Evolutionary conservation across 164 flowering plant species (phyloP).

Genomic region (Tetracentron sinense): DNA sequence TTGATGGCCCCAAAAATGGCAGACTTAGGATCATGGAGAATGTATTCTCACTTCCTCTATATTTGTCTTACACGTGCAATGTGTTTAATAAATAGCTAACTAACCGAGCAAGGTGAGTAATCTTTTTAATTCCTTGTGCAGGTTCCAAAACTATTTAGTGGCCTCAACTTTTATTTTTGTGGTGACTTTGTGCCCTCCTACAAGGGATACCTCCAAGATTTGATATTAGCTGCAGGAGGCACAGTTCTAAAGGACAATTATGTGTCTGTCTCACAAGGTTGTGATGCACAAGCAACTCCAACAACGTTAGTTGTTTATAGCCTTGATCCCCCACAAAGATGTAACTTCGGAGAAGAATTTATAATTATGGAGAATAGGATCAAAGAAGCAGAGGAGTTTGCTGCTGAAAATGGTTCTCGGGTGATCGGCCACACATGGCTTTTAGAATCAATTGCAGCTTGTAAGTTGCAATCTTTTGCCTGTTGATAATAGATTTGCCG

Average conservation of each 20-base stretch:
- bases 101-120: no score
- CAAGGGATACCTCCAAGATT: conserved; percentile 34
- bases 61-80: background rate
- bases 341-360: conserved; percentile 14
- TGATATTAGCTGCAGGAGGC: conserved; percentile 47
- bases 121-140: conserved; percentile 28
- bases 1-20: conserved; percentile 60
- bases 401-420: conserved; percentile 24
- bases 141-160: conserved; percentile 52
- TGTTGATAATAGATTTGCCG: background rate
- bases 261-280: conserved; percentile 10
- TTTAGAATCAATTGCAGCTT: conserved; percentile 61
- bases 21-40: conserved; percentile 41
- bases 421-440: conserved; percentile 54
- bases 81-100: background rate
- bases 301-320: conserved; percentile 38
- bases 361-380: conserved; percentile 19
- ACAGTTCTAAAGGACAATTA: conserved; percentile 20
- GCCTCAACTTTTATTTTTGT: conserved; percentile 36
- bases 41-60: conserved; percentile 20
- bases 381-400: conserved; percentile 37
- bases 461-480: conserved; percentile 28
- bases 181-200: conserved; percentile 43
- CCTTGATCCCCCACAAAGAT: conserved; percentile 22
- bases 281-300: conserved; percentile 3